Conservation (phyloP, 2,329 filamentous ascomycete genomes). For the Trichoderma endophyticum region DNA sequence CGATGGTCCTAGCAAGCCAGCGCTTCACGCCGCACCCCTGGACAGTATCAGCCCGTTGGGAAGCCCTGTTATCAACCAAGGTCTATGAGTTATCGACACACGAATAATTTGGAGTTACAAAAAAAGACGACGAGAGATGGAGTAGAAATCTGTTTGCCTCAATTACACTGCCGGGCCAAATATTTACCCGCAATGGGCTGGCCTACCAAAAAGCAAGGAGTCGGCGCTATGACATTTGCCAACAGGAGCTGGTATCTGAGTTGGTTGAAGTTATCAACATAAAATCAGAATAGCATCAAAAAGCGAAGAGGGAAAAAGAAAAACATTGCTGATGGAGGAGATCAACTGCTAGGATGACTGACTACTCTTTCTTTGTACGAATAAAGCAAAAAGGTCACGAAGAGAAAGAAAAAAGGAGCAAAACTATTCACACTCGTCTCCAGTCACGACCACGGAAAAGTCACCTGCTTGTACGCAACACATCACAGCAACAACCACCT, state of each 20-base stretch:
- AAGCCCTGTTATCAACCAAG: slow-evolving; percentile 34
- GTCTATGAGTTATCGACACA: neutral
- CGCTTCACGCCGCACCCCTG: slow-evolving; percentile 81
- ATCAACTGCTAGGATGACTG: neutral
- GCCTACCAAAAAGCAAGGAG: neutral
- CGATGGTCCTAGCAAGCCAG: slow-evolving; percentile 63
- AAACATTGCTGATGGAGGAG: neutral
- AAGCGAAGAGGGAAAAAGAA: neutral
- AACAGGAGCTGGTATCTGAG: slow-evolving; percentile 17
- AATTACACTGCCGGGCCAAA: neutral
- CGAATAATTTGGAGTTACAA: slow-evolving; percentile 20
- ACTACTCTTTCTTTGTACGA: neutral
- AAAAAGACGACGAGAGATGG: neutral
- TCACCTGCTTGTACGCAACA: neutral
- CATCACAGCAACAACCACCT: neutral
- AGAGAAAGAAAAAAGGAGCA: neutral
- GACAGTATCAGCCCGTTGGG: slow-evolving; percentile 62
- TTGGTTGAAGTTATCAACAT: slow-evolving; percentile 3
- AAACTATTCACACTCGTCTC: neutral
- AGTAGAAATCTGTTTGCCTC: neutral
- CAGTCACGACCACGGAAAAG: neutral
- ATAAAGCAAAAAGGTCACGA: neutral
- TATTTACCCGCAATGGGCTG: neutral
- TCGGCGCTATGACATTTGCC: neutral
- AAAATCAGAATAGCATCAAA: neutral